These are phyloP conservation scores for Cadophora sp. DNA, from an alignment of 2,329 filamentous ascomycete species.

Conservation along the genomic window DNA sequence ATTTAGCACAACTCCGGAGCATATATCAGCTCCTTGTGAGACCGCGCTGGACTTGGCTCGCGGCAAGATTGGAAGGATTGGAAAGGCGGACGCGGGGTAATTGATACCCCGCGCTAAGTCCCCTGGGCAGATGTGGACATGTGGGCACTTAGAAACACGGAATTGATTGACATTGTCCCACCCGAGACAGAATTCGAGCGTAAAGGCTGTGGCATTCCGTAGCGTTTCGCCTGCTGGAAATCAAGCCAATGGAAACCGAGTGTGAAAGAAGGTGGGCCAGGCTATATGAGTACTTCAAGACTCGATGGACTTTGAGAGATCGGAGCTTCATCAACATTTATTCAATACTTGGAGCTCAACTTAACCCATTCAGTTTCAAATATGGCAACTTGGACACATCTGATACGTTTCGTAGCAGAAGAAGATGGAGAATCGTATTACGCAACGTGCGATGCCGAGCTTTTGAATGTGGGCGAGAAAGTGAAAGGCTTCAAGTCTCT, in stretches of 20 bases:
- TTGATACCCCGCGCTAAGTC: not conserved
- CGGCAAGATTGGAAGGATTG: no score
- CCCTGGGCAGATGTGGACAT: not conserved
- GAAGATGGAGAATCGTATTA: not conserved
- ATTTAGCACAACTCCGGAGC: not conserved
- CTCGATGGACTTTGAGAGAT: not conserved
- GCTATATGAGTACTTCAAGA: not conserved
- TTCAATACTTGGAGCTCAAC: not conserved
- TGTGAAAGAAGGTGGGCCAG: not conserved
- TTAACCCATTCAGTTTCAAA: no score
- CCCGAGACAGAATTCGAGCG: not conserved
- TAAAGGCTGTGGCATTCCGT: no score
- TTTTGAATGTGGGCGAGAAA: not conserved
- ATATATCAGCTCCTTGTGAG: not conserved
- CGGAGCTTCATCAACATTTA: not conserved
- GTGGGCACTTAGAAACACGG: not conserved
- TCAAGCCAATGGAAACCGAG: not conserved
- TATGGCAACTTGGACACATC: not conserved
- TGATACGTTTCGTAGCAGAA: not conserved
- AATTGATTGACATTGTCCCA: not conserved
- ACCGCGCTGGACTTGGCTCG: no score
- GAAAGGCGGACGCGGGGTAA: constrained; percentile 1
- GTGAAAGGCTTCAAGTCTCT: not conserved
- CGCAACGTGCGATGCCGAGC: not conserved
- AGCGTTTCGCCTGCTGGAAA: not conserved